phyloP scores from a whole-genome alignment of 2,329 filamentous ascomycete species.

The Aspergillus neoniger region DNA sequence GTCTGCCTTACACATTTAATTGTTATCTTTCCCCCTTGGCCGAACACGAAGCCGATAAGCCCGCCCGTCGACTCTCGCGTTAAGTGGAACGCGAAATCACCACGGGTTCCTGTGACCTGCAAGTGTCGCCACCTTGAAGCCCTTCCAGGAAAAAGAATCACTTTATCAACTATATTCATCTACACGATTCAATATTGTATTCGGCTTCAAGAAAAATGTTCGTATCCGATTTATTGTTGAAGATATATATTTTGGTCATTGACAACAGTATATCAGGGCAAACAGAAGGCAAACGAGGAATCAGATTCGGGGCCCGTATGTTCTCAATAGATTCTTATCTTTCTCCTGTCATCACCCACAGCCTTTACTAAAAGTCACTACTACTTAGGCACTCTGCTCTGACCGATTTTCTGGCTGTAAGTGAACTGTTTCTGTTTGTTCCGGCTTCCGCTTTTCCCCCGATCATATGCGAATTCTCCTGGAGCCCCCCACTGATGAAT shows the following conservation, averaged over 20 bases:
- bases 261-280: conserved; percentile 24
- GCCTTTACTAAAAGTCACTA: conserved; percentile 20
- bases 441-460: not conserved
- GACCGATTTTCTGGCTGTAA: conserved; percentile 67
- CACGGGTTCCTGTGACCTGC: conserved; percentile 37
- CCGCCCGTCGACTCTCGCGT: conserved; percentile 31
- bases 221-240: not conserved
- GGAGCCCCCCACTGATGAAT: not conserved
- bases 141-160: not conserved
- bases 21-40: not conserved
- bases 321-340: conserved; percentile 12
- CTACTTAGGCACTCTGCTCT: conserved; percentile 60
- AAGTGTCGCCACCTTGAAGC: not conserved
- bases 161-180: not conserved
- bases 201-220: conserved; percentile 16
- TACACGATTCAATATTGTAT: not conserved
- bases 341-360: not conserved
- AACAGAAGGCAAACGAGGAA: conserved; percentile 35
- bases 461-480: not conserved
- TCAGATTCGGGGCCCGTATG: conserved; percentile 50
- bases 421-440: conserved; percentile 24
- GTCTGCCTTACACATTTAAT: not conserved
- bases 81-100: conserved; percentile 46
- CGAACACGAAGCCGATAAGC: conserved; percentile 18
- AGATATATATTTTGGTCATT: conserved; percentile 1